These are phyloP conservation scores for Gracilariopsis chorda DNA, from an alignment of 23 red algal species.

Conservation along the genomic window DNA sequence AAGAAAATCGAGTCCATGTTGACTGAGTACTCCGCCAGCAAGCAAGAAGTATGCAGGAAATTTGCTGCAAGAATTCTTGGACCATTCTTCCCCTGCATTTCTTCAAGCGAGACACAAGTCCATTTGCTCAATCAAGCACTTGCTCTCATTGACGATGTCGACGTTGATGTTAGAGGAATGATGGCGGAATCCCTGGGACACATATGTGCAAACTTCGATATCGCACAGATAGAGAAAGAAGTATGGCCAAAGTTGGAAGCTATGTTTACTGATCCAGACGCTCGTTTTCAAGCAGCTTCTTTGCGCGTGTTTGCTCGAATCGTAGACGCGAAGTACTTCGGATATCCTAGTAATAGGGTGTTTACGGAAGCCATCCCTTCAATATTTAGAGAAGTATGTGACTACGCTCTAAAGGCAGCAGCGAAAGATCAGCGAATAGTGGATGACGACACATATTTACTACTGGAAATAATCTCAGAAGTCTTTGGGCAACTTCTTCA, in stretches of 20 bases:
- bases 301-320: constrained; percentile 22
- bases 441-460: constrained; percentile 51
- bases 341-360: neutral
- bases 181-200: constrained; percentile 49
- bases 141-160: constrained; percentile 7
- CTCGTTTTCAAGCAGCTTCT: constrained; percentile 26
- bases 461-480: constrained; percentile 62
- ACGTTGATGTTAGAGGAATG: constrained; percentile 46
- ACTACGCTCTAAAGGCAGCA: neutral
- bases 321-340: neutral
- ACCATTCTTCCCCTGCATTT: neutral
- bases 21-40: too few species aligned
- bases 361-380: neutral
- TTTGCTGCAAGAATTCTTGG: constrained; percentile 50
- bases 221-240: constrained; percentile 3
- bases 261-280: constrained; percentile 9
- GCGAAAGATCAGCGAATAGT: constrained; percentile 33
- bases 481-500: constrained; percentile 36
- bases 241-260: constrained; percentile 17
- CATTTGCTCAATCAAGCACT: constrained; percentile 16
- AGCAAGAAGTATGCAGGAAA: neutral
- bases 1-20: neutral
- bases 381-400: constrained; percentile 33
- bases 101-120: neutral
- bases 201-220: neutral